A percentile compares a stretch with the other conserved stretches of the same genome.
Evolutionary conservation across 2,329 filamentous ascomycete species (phyloP).

Genomic region (Cryphonectria naterciae): DNA sequence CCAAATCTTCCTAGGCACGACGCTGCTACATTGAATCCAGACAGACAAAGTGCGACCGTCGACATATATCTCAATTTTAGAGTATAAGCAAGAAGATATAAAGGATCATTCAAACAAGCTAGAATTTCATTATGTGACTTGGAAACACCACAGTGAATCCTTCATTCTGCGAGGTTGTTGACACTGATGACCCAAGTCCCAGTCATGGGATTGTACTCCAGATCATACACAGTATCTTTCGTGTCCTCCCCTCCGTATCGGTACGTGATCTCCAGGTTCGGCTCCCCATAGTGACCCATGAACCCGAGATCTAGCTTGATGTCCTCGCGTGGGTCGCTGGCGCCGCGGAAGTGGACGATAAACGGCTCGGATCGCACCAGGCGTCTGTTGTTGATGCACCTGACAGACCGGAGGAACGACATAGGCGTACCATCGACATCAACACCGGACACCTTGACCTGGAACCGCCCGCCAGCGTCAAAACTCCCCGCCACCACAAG

Average conservation of each 20-base stretch:
- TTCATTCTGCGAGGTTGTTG: neutral
- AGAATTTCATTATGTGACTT: neutral
- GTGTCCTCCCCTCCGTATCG: slow-evolving; percentile 24
- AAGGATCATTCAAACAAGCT: neutral
- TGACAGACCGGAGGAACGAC: slow-evolving; percentile 46
- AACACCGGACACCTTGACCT: slow-evolving; percentile 41
- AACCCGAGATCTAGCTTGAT: slow-evolving; percentile 49
- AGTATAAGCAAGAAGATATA: neutral
- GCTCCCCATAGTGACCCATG: slow-evolving; percentile 53
- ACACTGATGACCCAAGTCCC: neutral
- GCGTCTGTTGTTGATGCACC: slow-evolving; percentile 43
- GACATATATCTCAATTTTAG: neutral
- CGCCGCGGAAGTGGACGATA: slow-evolving; percentile 40
- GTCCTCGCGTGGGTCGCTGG: slow-evolving; percentile 31
- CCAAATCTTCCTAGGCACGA: neutral
- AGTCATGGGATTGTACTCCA: neutral
- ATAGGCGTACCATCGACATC: slow-evolving; percentile 47
- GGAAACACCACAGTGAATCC: neutral
- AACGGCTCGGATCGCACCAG: slow-evolving; percentile 44
- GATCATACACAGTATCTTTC: neutral
- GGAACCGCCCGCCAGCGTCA: slow-evolving; percentile 31
- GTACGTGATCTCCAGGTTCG: slow-evolving; percentile 40
- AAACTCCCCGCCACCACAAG: slow-evolving; percentile 38
- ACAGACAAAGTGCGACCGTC: neutral
- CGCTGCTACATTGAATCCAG: neutral